Evolutionary conservation across 1,139 yeast species (phyloP).

Genomic region (Kluyveromyces sp.): DNA sequence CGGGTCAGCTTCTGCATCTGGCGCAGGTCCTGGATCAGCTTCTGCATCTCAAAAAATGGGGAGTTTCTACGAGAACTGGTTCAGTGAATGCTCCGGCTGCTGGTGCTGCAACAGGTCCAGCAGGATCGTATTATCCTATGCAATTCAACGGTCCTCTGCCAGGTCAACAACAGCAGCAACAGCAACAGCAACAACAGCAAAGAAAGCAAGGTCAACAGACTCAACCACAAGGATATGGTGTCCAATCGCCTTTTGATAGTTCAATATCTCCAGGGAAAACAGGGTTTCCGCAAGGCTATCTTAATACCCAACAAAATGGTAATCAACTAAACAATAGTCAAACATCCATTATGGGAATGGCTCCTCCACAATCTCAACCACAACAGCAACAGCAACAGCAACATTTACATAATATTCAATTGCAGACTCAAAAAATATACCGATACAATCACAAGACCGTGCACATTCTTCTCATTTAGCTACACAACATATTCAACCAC

Average conservation of each 20-base stretch:
- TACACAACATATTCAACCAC: slow-evolving; percentile 8
- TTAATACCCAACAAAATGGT: too few species aligned
- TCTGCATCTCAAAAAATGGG: not conserved
- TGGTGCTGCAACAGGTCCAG: not conserved
- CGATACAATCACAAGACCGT: slow-evolving; percentile 6
- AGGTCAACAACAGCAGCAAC: slow-evolving; percentile 7
- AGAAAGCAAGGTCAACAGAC: slow-evolving; percentile 16
- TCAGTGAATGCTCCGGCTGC: not conserved
- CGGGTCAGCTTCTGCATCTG: not conserved
- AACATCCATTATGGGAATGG: too few species aligned
- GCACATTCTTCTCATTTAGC: slow-evolving; percentile 3
- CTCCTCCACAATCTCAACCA: not conserved
- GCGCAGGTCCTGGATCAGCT: not conserved
- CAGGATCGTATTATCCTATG: not conserved
- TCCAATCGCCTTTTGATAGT: too few species aligned
- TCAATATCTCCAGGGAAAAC: too few species aligned
- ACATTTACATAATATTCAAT: too few species aligned
- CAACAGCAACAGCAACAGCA: slow-evolving; percentile 14
- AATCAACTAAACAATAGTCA: too few species aligned
- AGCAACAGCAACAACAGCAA: slow-evolving; percentile 6
- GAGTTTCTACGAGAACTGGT: too few species aligned
- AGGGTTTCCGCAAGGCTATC: too few species aligned
- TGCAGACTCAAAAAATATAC: slow-evolving; percentile 12
- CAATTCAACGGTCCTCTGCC: not conserved
- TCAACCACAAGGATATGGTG: slow-evolving; percentile 10